Evolutionary conservation across 495 filamentous ascomycete genomes (phyloP), one percentile per base, ranked within the genome.

Genomic region (Daldinia bambusicola): DNA sequence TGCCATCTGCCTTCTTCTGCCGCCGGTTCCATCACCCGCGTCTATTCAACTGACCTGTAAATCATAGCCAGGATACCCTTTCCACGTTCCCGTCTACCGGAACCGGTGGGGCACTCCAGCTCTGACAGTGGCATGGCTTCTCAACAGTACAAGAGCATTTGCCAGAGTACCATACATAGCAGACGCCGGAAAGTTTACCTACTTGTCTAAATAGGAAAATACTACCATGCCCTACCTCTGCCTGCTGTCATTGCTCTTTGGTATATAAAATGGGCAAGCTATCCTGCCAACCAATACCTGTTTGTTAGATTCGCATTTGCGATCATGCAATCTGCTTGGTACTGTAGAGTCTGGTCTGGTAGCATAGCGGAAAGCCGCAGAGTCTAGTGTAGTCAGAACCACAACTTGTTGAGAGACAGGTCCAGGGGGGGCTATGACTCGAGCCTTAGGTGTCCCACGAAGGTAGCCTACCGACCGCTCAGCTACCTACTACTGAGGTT

Each of bases 101-200:
- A 76, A 77, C 74, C 31, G 66, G 75, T 74, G 75, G 75, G 74
- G 75, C 71, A 68, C 50, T 43, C 50, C 59, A 61, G 20, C 61
- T 51, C 40, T 69, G 57, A 43, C 52, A 66, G 56, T 69, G 57
- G 45, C 52, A 66, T 61, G 48, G 40, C 57, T 18, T 62, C 36
- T 16, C 45, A 8, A 51, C n/a, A 14, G 26, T n/a, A 22, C 57
- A 36, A 55, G 61, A 64, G 16, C 48, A 51, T 50, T 8, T 8
- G 32, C 48, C 20, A 60, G 57, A 52, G 38, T 52, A 56, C 52
- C 1, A 62, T 37, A 55, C 26, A 26, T 66, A 38, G 50, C 26
- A 61, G 59, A 56, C 26, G 40, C 43, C 22, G 59, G 61, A 58
- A 65, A 26, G 26, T 26, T 26, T 36, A 37, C 55, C 62, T 26